phyloP scores from a whole-genome alignment of 1,139 yeast genomes.

The Saccharomycopsis phalli region DNA sequence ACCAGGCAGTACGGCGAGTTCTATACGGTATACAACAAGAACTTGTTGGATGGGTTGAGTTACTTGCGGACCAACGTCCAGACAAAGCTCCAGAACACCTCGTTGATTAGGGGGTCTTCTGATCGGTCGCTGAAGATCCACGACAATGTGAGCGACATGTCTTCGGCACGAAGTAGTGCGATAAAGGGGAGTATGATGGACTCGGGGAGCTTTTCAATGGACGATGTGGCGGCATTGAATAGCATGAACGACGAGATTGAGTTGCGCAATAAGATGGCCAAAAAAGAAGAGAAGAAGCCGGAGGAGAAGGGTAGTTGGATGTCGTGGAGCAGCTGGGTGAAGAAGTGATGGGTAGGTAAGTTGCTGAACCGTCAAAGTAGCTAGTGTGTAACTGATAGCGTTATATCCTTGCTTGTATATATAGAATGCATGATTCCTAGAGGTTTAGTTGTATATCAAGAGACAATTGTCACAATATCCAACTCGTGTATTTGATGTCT shows the following conservation, averaged over 20 bases:
- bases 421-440: not conserved
- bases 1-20: constrained; percentile 14
- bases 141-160: not conserved
- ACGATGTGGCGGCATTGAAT: constrained; percentile 17
- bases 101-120: not conserved
- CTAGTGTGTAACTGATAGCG: not conserved
- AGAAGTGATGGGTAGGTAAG: constrained; percentile 1
- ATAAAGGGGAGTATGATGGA: constrained; percentile 14
- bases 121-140: not conserved
- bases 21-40: constrained; percentile 7
- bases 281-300: not conserved
- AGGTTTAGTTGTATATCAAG: not conserved
- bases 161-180: not conserved
- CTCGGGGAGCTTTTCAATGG: constrained; percentile 19
- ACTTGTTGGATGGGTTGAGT: constrained; percentile 17
- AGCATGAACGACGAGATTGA: constrained; percentile 20
- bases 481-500: no score
- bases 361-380: not conserved
- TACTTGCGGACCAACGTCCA: constrained; percentile 17
- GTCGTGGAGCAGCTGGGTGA: constrained; percentile 17
- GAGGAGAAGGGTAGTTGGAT: constrained; percentile 7
- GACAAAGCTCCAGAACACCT: constrained; percentile 10
- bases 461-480: no score
- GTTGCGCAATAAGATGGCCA: constrained; percentile 13
- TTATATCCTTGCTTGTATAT: not conserved